A percentile compares a stretch with the other conserved stretches of the same genome.
Conservation (phyloP, 305 asterid species). For the Salvia sclarea region DNA sequence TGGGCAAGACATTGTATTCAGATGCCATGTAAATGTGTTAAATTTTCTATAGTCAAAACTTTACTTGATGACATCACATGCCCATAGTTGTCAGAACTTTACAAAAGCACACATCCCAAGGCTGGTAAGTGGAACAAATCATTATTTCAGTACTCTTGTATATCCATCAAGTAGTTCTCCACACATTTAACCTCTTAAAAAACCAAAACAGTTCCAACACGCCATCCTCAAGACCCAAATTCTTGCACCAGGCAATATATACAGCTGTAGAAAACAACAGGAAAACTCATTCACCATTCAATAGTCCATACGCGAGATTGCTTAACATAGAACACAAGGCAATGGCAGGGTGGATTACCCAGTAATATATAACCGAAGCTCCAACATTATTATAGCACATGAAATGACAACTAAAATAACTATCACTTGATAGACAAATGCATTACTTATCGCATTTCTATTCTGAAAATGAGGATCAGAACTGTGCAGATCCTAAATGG, state of each 20-base stretch:
- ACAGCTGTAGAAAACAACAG: slow-evolving; percentile 86
- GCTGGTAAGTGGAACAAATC: slow-evolving; percentile 23
- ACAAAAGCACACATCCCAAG: slow-evolving; percentile 35
- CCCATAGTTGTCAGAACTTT: slow-evolving; percentile 29
- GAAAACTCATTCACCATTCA: slow-evolving; percentile 57
- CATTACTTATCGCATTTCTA: background rate
- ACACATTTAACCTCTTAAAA: slow-evolving; percentile 42
- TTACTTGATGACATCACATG: slow-evolving; percentile 27
- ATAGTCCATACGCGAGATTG: slow-evolving; percentile 39
- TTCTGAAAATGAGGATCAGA: background rate
- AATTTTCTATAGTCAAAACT: slow-evolving; percentile 28
- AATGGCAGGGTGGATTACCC: slow-evolving; percentile 26
- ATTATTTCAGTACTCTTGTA: slow-evolving; percentile 33
- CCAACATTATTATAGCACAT: slow-evolving; percentile 4
- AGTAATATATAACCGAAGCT: slow-evolving; percentile 22
- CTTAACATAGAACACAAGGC: slow-evolving; percentile 37
- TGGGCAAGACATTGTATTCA: slow-evolving; percentile 28
- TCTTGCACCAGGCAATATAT: slow-evolving; percentile 76
- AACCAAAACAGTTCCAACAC: slow-evolving; percentile 57
- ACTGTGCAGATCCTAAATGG: background rate
- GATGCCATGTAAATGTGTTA: slow-evolving; percentile 30
- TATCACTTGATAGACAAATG: background rate
- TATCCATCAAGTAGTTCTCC: slow-evolving; percentile 37
- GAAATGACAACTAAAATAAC: background rate
- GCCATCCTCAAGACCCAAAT: slow-evolving; percentile 73